Base-by-base conservation (phyloP, 2,329 filamentous ascomycete genomes). In the Verticillium dahliae region DNA sequence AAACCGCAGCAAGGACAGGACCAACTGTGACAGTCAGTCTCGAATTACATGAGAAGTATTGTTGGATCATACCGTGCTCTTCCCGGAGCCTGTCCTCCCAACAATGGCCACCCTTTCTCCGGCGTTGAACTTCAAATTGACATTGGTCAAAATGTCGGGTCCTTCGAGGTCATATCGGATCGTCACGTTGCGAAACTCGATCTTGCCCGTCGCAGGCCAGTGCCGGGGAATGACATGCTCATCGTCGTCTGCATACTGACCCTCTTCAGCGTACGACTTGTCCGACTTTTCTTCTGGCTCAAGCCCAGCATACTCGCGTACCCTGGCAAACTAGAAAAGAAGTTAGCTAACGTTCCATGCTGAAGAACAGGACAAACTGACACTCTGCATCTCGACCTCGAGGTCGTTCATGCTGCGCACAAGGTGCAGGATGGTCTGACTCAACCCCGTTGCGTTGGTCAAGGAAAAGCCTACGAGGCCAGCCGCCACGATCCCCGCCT, bases 61-160 rank as follows among this genome's bases (percentile, higher is more conserved):
- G 4, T 3, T 52, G 22, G 55, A 72, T 31, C 79, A 72, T 70
- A 94, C 82, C 0, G 91, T 96, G 58, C 88, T 92, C 74, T 96
- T 96, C 3, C 92, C 92, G 4, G 89, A 92, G 0, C 90, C 88
- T 0, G 91, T 96, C 10, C 91, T 85, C 2, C 92, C 92, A 11
- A 93, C 89, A 22, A 96, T 81, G 0, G 91, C 91, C 1, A 90
- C 90, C 58, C 89, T 88, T 60, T 90, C 89, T 1, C 91, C 90
- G 0, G 88, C 89, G 13, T 75, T 76, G 63, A 84, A 81, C 38
- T 76, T 77, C 55, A 84, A 74, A 63, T 77, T 82, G 59, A 85
- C 72, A 38, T 81, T 71, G 31, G 79, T 80, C 18, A 85, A 73
- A 52, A 85, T 80, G 60, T 82, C 75, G 56, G 76, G 74, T 18